These are phyloP conservation scores for Evernia prunastri DNA, from an alignment of 495 filamentous ascomycete genomes.

Conservation along the genomic window DNA sequence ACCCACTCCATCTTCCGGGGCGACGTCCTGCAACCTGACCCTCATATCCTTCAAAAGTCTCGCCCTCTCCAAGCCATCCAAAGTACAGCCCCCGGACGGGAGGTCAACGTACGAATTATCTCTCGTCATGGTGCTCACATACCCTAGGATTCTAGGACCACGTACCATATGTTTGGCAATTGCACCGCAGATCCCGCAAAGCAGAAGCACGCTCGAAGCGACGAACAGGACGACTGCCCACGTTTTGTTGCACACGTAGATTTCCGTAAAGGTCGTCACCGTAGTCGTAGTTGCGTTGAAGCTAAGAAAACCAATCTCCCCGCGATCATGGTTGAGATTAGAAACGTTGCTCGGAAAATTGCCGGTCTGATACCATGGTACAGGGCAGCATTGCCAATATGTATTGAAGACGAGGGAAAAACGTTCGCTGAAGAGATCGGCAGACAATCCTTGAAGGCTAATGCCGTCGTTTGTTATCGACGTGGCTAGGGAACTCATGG, in stretches of 20 bases:
- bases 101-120: slow-evolving; percentile 5
- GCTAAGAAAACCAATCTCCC: too few relatives aligned
- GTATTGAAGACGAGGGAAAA: slow-evolving; percentile 7
- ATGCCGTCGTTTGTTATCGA: neutral
- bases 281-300: neutral
- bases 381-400: slow-evolving; percentile 4
- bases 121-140: slow-evolving; percentile 3
- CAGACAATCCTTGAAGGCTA: neutral
- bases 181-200: neutral
- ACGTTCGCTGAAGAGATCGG: neutral
- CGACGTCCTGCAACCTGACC: neutral
- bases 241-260: neutral
- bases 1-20: neutral
- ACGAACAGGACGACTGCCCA: neutral
- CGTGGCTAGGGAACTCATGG: neutral
- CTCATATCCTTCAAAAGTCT: neutral
- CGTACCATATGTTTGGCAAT: neutral
- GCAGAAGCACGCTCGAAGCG: neutral
- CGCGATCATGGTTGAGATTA: neutral
- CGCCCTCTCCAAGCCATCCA: slow-evolving; percentile 11
- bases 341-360: neutral
- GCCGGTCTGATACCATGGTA: neutral
- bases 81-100: slow-evolving; percentile 4
- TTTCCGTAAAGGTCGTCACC: neutral
- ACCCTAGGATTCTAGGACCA: neutral